Percentiles rank a stretch among this genome's conserved stretches.
Evolutionary conservation across 495 filamentous ascomycete species (phyloP).

Genomic region (Trichodelitschia bisporula): DNA sequence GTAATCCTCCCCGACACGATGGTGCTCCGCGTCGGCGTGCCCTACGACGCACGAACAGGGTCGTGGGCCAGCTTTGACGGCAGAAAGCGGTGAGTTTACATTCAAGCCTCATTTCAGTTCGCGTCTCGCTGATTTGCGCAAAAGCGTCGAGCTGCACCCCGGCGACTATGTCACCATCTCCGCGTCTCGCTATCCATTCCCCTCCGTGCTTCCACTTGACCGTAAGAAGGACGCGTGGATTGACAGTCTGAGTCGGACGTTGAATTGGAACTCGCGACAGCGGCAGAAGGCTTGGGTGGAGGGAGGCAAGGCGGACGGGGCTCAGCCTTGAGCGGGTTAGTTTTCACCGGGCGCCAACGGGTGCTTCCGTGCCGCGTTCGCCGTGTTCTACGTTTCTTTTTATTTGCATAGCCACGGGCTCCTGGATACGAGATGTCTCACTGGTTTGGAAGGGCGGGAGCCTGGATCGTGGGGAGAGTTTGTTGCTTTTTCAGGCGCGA

Average conservation of each 20-base stretch:
- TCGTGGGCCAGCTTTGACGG: constrained; percentile 97
- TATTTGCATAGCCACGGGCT: too few species aligned
- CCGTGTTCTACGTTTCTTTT: too few species aligned
- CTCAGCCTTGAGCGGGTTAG: constrained; percentile 2
- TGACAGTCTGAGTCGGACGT: constrained; percentile 64
- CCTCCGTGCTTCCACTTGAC: constrained; percentile 56
- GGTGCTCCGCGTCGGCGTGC: constrained; percentile 73
- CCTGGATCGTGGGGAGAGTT: too few species aligned
- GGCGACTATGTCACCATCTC: constrained; percentile 94
- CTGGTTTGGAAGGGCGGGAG: too few species aligned
- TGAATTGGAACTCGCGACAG: constrained; percentile 79
- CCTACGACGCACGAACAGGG: constrained; percentile 67
- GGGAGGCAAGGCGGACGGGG: constrained; percentile 1
- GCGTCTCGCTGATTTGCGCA: background rate
- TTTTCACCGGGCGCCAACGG: too few species aligned
- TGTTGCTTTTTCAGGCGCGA: too few species aligned
- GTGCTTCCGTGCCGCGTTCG: too few species aligned
- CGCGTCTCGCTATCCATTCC: constrained; percentile 80
- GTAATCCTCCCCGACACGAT: constrained; percentile 92
- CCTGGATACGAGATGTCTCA: too few species aligned
- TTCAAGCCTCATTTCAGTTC: background rate
- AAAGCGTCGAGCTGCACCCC: constrained; percentile 51
- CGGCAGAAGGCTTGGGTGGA: constrained; percentile 36
- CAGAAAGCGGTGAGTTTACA: constrained; percentile 35
- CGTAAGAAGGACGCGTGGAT: constrained; percentile 75